These are phyloP conservation scores for Erigeron canadensis DNA, from an alignment of 129 eudicot genomes.

Conservation along the genomic window DNA sequence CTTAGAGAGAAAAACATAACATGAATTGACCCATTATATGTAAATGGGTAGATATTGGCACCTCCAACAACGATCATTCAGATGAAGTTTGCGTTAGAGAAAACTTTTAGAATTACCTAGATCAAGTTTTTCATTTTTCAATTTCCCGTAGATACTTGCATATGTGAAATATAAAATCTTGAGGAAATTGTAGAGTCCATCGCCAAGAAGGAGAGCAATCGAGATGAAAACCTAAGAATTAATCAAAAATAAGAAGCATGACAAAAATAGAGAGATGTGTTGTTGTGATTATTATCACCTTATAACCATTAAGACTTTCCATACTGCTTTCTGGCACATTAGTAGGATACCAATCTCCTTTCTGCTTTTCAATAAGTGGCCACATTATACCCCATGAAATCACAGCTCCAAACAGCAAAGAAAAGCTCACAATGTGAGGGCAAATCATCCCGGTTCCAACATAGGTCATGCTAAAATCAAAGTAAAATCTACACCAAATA, in stretches of 20 bases:
- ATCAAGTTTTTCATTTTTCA: conserved; percentile 36
- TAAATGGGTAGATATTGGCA: not conserved
- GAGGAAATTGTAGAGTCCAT: conserved; percentile 72
- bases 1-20: not conserved
- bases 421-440: conserved; percentile 78
- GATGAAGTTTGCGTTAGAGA: not conserved
- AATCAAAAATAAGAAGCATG: not conserved
- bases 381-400: conserved; percentile 96
- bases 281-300: conserved; percentile 41
- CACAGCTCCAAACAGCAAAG: conserved; percentile 86
- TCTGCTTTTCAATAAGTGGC: conserved; percentile 64
- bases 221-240: conserved; percentile 63
- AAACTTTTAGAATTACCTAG: conserved; percentile 34
- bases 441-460: conserved; percentile 98
- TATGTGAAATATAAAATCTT: conserved; percentile 60
- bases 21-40: not conserved
- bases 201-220: conserved; percentile 76
- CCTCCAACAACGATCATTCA: not conserved
- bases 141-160: conserved; percentile 39
- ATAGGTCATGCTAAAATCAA: conserved; percentile 82
- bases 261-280: not conserved
- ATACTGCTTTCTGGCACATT: conserved; percentile 62
- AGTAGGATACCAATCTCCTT: conserved; percentile 83
- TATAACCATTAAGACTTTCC: conserved; percentile 87
- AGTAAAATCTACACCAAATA: conserved; percentile 68